A percentile compares a stretch with the other conserved stretches of the same genome.
Conservation (phyloP, 768 basidiomycete genomes). For the Auriculariales sp. region DNA sequence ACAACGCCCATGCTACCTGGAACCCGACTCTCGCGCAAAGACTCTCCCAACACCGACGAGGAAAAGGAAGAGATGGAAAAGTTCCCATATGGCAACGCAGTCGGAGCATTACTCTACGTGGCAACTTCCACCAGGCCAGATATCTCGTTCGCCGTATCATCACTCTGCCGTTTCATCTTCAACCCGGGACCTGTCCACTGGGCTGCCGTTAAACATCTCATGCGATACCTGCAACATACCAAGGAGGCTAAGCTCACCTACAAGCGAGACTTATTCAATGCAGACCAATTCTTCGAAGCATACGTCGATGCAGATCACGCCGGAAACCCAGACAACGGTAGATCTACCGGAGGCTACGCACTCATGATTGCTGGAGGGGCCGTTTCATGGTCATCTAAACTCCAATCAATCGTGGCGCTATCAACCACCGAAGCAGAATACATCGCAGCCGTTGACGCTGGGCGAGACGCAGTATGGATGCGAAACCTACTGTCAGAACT, state of each 20-base stretch:
- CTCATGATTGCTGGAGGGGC: constrained; percentile 10
- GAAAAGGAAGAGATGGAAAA: neutral
- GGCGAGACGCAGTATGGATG: too few relatives aligned
- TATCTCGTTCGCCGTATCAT: constrained; percentile 1
- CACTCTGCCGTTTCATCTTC: constrained; percentile 2
- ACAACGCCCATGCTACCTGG: neutral
- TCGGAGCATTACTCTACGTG: constrained; percentile 2
- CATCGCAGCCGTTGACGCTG: too few relatives aligned
- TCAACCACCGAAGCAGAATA: constrained; percentile 19
- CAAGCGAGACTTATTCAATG: too few relatives aligned
- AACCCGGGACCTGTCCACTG: constrained; percentile 1
- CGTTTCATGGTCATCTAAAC: constrained; percentile 12
- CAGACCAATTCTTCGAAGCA: neutral
- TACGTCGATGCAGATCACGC: neutral
- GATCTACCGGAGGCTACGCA: constrained; percentile 10
- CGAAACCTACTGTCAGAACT: too few relatives aligned
- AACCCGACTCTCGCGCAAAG: neutral
- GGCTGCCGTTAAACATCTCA: constrained; percentile 1
- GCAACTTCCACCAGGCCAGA: constrained; percentile 2
- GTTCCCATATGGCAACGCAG: constrained; percentile 4
- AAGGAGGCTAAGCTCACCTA: neutral
- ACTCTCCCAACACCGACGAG: neutral
- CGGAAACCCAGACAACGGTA: too few relatives aligned
- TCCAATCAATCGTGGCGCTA: constrained; percentile 12
- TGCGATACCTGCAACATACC: constrained; percentile 2